phyloP scores from a whole-genome alignment of 2,329 filamentous ascomycete species.

The Fusarium sp. region DNA sequence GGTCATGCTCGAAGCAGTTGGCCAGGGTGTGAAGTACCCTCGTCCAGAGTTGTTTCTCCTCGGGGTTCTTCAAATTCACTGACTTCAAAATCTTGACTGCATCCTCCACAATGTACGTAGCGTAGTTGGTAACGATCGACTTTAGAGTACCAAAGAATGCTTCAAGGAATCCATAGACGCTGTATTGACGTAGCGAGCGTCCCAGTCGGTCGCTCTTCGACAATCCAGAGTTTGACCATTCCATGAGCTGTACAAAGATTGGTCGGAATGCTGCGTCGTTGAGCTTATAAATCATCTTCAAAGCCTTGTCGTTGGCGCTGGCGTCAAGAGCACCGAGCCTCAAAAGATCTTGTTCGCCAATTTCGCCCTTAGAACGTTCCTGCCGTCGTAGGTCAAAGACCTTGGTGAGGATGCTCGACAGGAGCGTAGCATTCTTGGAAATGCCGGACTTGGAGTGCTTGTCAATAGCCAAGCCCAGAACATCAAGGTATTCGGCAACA shows the following conservation, averaged over 20 bases:
- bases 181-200: conserved; percentile 73
- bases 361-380: conserved; percentile 61
- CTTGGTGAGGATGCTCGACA: conserved; percentile 75
- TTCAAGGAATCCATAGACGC: conserved; percentile 83
- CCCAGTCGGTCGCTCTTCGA: conserved; percentile 72
- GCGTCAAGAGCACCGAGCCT: conserved; percentile 72
- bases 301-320: conserved; percentile 74
- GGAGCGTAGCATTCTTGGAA: conserved; percentile 76
- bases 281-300: conserved; percentile 96
- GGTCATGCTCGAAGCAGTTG: conserved; percentile 86
- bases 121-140: conserved; percentile 94
- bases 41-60: conserved; percentile 72
- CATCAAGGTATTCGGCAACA: conserved; percentile 74
- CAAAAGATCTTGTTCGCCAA: conserved; percentile 57
- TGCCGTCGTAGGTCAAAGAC: conserved; percentile 75
- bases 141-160: conserved; percentile 88
- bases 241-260: conserved; percentile 86
- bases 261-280: conserved; percentile 95
- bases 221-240: conserved; percentile 77
- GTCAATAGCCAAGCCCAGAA: conserved; percentile 79
- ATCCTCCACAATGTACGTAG: conserved; percentile 84
- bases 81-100: conserved; percentile 72
- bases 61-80: conserved; percentile 60
- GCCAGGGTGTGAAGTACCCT: conserved; percentile 78
- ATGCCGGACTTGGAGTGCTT: conserved; percentile 82